phyloP scores from a whole-genome alignment of 2,329 filamentous ascomycete genomes.

The Hymenoscyphus fraxineus region DNA sequence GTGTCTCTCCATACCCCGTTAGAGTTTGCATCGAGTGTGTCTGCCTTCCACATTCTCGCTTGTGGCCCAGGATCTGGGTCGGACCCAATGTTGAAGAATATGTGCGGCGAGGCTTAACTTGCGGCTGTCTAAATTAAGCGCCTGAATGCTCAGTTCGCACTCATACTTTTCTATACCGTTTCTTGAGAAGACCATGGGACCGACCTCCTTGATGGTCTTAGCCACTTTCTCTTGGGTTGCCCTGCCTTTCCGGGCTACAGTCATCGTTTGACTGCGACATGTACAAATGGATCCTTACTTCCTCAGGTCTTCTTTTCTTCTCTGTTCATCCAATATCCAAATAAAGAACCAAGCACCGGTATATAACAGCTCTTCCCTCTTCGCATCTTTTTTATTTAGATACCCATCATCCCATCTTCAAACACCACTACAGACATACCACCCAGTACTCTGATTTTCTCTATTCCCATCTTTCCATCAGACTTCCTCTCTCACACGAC shows the following conservation, averaged over 20 bases:
- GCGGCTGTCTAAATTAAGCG: not conserved
- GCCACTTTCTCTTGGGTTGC: constrained; percentile 1
- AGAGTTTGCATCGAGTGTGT: not conserved
- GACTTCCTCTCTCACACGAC: not conserved
- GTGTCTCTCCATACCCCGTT: not conserved
- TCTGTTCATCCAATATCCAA: not conserved
- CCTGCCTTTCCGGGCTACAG: not conserved
- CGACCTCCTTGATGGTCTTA: constrained; percentile 1
- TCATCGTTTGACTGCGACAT: constrained; percentile 5
- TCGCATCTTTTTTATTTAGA: not conserved
- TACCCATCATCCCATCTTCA: not conserved
- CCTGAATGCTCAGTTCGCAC: not conserved
- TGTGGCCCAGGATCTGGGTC: not conserved
- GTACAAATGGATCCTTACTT: not conserved
- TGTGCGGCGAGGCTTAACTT: constrained; percentile 1
- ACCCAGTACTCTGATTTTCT: not conserved
- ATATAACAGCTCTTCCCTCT: not conserved
- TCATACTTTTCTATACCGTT: not conserved
- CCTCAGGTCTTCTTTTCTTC: not conserved
- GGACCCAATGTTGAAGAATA: not conserved
- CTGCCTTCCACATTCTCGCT: not conserved
- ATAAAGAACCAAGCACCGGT: not conserved
- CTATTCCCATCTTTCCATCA: not conserved
- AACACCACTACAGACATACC: not conserved
- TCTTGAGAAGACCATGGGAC: not conserved